phyloP scores from a whole-genome alignment of 228 moss, liverwort and hornwort genomes.

The Sphagnum magellanicum region DNA sequence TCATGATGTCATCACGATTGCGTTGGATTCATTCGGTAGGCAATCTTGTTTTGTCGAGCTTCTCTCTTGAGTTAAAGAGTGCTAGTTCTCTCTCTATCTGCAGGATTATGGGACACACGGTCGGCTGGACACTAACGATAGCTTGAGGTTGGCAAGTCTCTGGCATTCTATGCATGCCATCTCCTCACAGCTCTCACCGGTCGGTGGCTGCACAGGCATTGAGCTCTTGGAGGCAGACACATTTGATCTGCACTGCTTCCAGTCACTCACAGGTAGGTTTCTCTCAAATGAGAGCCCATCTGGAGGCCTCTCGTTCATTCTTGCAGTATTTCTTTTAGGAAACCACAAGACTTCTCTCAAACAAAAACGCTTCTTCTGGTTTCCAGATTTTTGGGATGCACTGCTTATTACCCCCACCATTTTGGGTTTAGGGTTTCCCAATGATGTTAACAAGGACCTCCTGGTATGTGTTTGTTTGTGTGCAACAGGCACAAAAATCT shows the following conservation, averaged over 20 bases:
- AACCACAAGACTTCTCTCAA: too few relatives aligned
- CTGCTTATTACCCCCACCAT: not conserved
- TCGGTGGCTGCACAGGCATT: slow-evolving; percentile 71
- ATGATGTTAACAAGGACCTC: not conserved
- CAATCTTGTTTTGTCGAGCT: not conserved
- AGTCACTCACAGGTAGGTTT: slow-evolving; percentile 66
- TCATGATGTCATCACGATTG: too few relatives aligned
- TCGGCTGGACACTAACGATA: slow-evolving; percentile 84
- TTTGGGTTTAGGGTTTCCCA: not conserved
- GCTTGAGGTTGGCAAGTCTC: slow-evolving; percentile 84
- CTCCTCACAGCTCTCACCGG: slow-evolving; percentile 77
- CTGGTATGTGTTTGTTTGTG: not conserved
- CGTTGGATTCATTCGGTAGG: too few relatives aligned
- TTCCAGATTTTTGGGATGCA: not conserved
- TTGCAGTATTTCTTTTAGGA: too few relatives aligned
- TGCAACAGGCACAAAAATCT: slow-evolving; percentile 69
- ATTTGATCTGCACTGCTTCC: slow-evolving; percentile 83
- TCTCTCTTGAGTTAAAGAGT: not conserved
- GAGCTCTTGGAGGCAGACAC: slow-evolving; percentile 84
- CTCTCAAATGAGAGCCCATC: too few relatives aligned
- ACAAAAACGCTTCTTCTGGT: too few relatives aligned
- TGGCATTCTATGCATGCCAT: slow-evolving; percentile 98
- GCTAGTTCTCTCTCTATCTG: not conserved
- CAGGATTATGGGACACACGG: slow-evolving; percentile 87
- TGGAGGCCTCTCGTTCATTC: too few relatives aligned